Base-by-base conservation (phyloP, 139 green algal species). In the Auxenochlorella protothecoides region DNA sequence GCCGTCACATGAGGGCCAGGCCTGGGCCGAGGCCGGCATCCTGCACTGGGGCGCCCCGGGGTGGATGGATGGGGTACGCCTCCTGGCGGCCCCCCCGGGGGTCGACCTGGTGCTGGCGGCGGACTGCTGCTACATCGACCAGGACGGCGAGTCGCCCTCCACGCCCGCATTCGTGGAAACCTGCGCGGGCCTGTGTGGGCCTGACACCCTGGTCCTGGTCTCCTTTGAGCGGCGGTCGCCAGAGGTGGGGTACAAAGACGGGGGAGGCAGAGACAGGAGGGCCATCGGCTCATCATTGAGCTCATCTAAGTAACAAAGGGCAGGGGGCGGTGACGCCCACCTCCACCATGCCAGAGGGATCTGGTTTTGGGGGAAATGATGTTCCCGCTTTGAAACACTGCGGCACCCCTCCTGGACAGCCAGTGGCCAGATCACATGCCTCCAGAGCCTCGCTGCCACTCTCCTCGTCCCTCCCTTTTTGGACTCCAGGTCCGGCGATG, bases 51-150 rank as follows among this genome's bases (percentile, higher is more conserved):
- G 76, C 62, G 61, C 68, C 15, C 10, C 70, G 2, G 78, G 70
- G 12, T 78, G 74, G 74, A 74, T 77, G 74, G 59, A 78, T 0
- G 8, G n/a, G 0, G 70, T 81, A 15, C 52, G 54, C 27, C 27
- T 12, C 7, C 65, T 83, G 60, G 65, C 65, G 4, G 60, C 68
- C 10, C 63, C 52, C 6, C 61, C 69, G 0, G 27, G 27, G 27
- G 5, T 63, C 2, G 79, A 83, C 68, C 66, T 76, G 3, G 72
- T 83, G 51, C 12, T 84, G 4, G 75, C 79, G 0, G 68, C 79
- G 5, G 79, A 84, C 71, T 83, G 76, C 55, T 83, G 79, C 54
- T 84, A 84, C 55, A 57, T 83, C 6, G 79, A 84, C 55, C 55
- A 57, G 53, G 68, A 80, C 27, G 68, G 72, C n/a, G 54, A 65